A percentile compares a stretch with the other conserved stretches of the same genome.
Evolutionary conservation across 2,329 filamentous ascomycete species (phyloP).

Genomic region (Curvularia lunata): DNA sequence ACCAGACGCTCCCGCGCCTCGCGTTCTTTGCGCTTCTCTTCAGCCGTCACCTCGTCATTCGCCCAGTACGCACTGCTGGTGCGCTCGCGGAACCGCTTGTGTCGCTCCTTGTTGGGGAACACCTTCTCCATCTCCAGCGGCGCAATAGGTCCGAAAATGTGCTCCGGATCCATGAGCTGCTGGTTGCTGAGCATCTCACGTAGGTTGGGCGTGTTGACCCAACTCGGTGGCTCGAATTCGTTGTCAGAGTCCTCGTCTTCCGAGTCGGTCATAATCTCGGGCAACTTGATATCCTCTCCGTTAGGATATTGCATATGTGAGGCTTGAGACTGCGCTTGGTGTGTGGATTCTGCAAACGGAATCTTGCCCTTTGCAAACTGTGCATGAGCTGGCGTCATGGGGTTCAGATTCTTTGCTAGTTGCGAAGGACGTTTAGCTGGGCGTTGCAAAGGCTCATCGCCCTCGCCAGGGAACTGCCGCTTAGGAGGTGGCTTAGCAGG

Average conservation of each 20-base stretch:
- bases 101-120: conserved; percentile 77
- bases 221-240: conserved; percentile 73
- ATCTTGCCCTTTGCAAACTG: conserved; percentile 85
- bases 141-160: conserved; percentile 86
- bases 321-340: conserved; percentile 54
- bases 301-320: conserved; percentile 80
- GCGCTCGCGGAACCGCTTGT: conserved; percentile 85
- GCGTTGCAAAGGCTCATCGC: conserved; percentile 62
- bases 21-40: conserved; percentile 81
- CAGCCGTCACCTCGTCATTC: conserved; percentile 81
- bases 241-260: conserved; percentile 79
- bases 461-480: conserved; percentile 75
- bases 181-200: conserved; percentile 77
- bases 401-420: conserved; percentile 54
- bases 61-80: conserved; percentile 97
- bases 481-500: conserved; percentile 76
- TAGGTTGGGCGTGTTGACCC: conserved; percentile 88
- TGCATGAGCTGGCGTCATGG: conserved; percentile 64
- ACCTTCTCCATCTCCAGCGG: conserved; percentile 96
- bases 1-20: conserved; percentile 80
- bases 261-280: conserved; percentile 93
- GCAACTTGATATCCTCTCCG: conserved; percentile 87
- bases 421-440: conserved; percentile 46
- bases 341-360: conserved; percentile 77
- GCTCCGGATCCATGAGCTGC: conserved; percentile 81